phyloP scores from a whole-genome alignment of 1,284 basidiomycete species.

The Sanghuangporus weigelae region DNA sequence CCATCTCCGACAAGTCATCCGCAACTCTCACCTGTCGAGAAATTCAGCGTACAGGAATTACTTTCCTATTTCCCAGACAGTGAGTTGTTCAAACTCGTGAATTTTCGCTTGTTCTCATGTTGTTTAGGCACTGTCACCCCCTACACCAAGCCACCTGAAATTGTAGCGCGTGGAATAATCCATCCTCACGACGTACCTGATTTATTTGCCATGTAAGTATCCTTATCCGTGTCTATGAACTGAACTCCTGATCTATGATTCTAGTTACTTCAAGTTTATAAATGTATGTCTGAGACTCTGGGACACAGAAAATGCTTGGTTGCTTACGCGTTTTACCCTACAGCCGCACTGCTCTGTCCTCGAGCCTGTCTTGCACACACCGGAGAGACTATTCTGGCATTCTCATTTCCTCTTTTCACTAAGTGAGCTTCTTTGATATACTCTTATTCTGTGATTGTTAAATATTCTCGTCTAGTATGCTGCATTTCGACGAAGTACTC shows the following conservation, averaged over 20 bases:
- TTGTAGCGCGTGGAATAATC: slow-evolving; percentile 41
- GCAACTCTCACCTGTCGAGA: not conserved
- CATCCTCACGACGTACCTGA: slow-evolving; percentile 53
- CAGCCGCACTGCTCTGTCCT: slow-evolving; percentile 54
- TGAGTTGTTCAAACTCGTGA: not conserved
- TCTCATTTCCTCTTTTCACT: slow-evolving; percentile 56
- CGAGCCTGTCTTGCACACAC: slow-evolving; percentile 49
- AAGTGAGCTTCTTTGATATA: slow-evolving; percentile 34
- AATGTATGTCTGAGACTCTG: slow-evolving; percentile 34
- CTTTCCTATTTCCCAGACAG: slow-evolving; percentile 12
- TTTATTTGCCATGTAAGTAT: slow-evolving; percentile 50
- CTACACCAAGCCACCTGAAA: slow-evolving; percentile 28
- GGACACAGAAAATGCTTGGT: not conserved
- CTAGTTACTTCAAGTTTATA: slow-evolving; percentile 46
- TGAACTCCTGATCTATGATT: not conserved
- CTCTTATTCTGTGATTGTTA: not conserved
- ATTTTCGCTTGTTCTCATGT: not conserved
- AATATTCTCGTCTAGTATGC: slow-evolving; percentile 36
- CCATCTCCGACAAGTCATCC: slow-evolving; percentile 7
- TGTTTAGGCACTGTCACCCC: slow-evolving; percentile 4
- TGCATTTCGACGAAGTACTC: slow-evolving; percentile 38
- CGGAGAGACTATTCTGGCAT: slow-evolving; percentile 42
- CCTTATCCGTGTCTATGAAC: not conserved
- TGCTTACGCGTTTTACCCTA: not conserved
- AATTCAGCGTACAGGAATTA: slow-evolving; percentile 9